Percentiles rank a stretch among this genome's conserved stretches.
phyloP scores from a whole-genome alignment of 768 basidiomycete species.

The Tricholoma furcatifolium region DNA sequence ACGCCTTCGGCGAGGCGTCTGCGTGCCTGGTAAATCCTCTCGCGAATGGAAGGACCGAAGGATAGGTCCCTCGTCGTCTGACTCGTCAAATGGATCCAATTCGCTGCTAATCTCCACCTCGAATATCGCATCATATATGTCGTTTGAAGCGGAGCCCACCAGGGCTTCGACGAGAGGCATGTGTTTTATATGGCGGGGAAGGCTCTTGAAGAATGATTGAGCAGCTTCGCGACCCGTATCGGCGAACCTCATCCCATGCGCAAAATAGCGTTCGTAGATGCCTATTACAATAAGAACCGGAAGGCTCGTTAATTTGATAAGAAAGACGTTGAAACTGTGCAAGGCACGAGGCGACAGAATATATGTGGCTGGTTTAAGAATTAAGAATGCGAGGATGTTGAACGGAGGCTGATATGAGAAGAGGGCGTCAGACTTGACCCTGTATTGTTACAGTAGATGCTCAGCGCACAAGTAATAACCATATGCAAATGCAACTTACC shows the following conservation, averaged over 20 bases:
- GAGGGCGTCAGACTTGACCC: conserved; percentile 85
- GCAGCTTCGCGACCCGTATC: conserved; percentile 52
- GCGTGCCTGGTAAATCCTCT: conserved; percentile 28
- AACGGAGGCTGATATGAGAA: conserved; percentile 93
- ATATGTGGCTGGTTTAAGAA: conserved; percentile 80
- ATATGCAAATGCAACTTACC: conserved; percentile 40
- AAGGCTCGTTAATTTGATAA: conserved; percentile 82
- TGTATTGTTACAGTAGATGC: conserved; percentile 25
- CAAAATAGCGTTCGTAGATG: conserved; percentile 74
- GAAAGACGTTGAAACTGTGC: conserved; percentile 83
- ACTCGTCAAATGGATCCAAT: conserved; percentile 49
- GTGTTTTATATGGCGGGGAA: conserved; percentile 70
- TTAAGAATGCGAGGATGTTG: conserved; percentile 75
- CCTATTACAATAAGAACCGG: conserved; percentile 77
- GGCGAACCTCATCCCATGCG: conserved; percentile 47
- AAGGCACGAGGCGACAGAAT: conserved; percentile 71
- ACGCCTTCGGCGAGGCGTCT: conserved; percentile 24
- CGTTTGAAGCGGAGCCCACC: conserved; percentile 65
- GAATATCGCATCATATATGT: conserved; percentile 78
- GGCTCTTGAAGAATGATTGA: conserved; percentile 56
- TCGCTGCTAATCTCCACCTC: conserved; percentile 57
- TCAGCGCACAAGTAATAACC: background rate
- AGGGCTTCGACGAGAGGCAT: conserved; percentile 76
- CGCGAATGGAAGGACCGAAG: conserved; percentile 39
- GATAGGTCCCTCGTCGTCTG: conserved; percentile 40